These are phyloP conservation scores for Polychaeton citri DNA, from an alignment of 2,329 filamentous ascomycete genomes.

Conservation along the genomic window DNA sequence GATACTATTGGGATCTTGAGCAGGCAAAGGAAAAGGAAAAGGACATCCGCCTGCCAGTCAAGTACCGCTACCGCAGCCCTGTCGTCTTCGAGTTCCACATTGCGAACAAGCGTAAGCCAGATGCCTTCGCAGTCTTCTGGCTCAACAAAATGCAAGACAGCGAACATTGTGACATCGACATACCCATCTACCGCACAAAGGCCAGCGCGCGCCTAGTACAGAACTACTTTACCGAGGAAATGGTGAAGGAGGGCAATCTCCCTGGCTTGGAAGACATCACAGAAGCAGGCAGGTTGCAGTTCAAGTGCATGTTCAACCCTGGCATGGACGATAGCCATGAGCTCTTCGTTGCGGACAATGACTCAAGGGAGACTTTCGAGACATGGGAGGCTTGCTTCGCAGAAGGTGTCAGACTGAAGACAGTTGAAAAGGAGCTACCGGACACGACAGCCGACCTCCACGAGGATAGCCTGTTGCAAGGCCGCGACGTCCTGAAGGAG, in stretches of 20 bases:
- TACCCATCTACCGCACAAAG: conserved; percentile 83
- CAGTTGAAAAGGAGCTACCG: conserved; percentile 62
- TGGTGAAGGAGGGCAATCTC: conserved; percentile 44
- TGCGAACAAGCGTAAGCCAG: conserved; percentile 52
- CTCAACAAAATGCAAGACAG: conserved; percentile 73
- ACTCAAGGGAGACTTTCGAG: conserved; percentile 84
- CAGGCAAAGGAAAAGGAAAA: conserved; percentile 32
- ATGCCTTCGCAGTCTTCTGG: conserved; percentile 74
- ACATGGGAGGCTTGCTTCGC: conserved; percentile 85
- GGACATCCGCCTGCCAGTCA: conserved; percentile 67
- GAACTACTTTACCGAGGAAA: conserved; percentile 79
- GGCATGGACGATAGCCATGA: conserved; percentile 81
- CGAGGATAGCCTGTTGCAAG: conserved; percentile 64
- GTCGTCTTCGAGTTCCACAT: conserved; percentile 77
- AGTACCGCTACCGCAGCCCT: conserved; percentile 78
- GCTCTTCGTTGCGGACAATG: conserved; percentile 71
- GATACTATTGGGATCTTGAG: conserved; percentile 45
- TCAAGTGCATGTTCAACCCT: conserved; percentile 72
- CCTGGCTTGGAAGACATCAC: conserved; percentile 64
- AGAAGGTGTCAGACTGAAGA: conserved; percentile 65
- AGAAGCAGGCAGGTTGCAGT: conserved; percentile 68
- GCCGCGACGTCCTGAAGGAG: conserved; percentile 65
- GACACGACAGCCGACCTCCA: conserved; percentile 62
- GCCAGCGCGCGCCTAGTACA: conserved; percentile 66
- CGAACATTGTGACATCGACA: conserved; percentile 60